Conservation (phyloP, 345 rosid genomes). For the Syzygium jambos region DNA sequence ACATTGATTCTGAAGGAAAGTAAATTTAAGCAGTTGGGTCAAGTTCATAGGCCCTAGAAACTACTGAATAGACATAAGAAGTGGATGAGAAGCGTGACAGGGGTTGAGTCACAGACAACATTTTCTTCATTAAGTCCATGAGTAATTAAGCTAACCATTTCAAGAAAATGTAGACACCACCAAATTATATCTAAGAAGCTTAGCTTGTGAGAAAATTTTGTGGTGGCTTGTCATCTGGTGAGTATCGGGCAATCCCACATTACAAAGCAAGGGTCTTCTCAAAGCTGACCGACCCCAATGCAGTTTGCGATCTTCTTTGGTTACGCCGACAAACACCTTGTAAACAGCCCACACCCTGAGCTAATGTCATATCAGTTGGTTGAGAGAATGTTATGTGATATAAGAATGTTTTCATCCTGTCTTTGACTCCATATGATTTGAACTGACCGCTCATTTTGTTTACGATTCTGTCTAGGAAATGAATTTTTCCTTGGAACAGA, state of each 20-base stretch:
- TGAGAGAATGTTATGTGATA: not conserved
- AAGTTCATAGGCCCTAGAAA: not conserved
- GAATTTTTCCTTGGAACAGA: constrained; percentile 56
- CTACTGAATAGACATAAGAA: not conserved
- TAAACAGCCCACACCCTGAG: not conserved
- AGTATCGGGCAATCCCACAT: not conserved
- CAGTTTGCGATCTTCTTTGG: not conserved
- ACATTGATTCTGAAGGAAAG: not conserved
- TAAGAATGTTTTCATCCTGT: not conserved
- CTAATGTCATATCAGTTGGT: not conserved
- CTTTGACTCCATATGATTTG: not conserved
- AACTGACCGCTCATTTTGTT: constrained; percentile 8
- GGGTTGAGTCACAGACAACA: not conserved
- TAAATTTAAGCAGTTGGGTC: not conserved
- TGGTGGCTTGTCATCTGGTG: not conserved
- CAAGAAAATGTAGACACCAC: not conserved
- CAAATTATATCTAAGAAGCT: not conserved
- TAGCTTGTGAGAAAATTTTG: not conserved
- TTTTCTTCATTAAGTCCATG: not conserved
- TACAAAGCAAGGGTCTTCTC: not conserved
- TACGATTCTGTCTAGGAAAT: constrained; percentile 50
- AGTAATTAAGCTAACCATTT: not conserved
- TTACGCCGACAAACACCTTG: not conserved
- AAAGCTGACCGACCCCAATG: not conserved
- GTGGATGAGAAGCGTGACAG: not conserved